Base-by-base conservation (phyloP, 306 rosid genomes). In the Vachellia pachyceras region DNA sequence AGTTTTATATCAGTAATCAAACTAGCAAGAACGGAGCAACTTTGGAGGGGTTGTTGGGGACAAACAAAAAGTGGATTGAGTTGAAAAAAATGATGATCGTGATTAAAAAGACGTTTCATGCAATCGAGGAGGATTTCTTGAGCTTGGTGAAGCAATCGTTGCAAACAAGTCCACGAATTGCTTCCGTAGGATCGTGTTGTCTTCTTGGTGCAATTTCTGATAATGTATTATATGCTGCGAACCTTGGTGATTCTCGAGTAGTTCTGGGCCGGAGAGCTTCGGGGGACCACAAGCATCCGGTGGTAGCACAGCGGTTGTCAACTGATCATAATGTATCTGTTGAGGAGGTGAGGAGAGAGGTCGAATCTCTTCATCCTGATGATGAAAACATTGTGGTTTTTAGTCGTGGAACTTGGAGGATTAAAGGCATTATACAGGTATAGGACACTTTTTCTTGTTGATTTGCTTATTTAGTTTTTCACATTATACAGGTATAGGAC, bases 341-440 rank as follows among this genome's bases (percentile, higher is more conserved):
- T 72, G 99, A 90, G 83, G 93, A 93, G 87, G 92, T 95, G 73
- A 95, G 99, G 85, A 89, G 84, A 82, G 99, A 95, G 82, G 94
- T 95, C 22, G 90, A 88, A 82, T 97, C 98, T 47, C 96, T 91
- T 64, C 98, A 95, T 77, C 99, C 99, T 3, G 99, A 95, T 75
- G 99, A 95, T 85, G 61, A 96, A 1, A 96, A 88, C 29, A 72
- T 92, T 50, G 98, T 95, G 52, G 94, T 95, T 33, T 84, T 86
- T 78, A 86, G 50, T 57, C 98, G 91, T 2, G 99, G 99, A 61
- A 95, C 90, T 60, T 95, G 99, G 99, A 90, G 99, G 78, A 92
- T 95, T 61, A 95, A 95, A 81, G 99, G 99, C 64, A 95, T 95
- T 77, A 95, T 95, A 88, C 99, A 95, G 99, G 98, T 93, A 90